Conservation (phyloP, 768 basidiomycete species). For the Melanogaster broomeanus region DNA sequence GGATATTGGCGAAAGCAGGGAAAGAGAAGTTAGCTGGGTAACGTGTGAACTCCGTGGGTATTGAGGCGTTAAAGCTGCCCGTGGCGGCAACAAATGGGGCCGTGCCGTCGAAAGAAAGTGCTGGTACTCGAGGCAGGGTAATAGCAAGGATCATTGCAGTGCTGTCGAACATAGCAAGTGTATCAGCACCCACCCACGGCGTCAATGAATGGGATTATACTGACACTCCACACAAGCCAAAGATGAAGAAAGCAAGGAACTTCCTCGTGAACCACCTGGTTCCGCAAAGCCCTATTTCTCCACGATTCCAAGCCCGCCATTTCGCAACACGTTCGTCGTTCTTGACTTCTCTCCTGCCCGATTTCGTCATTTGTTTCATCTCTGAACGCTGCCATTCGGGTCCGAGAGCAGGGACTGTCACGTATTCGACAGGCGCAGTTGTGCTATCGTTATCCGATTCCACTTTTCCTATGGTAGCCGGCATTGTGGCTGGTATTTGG, state of each 20-base stretch:
- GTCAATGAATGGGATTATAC: conserved; percentile 25
- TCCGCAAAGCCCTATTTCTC: conserved; percentile 79
- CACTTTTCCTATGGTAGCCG: conserved; percentile 28
- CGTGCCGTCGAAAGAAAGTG: conserved; percentile 58
- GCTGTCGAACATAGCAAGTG: conserved; percentile 34
- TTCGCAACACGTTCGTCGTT: conserved; percentile 51
- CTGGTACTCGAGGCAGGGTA: conserved; percentile 81
- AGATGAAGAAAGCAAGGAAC: conserved; percentile 67
- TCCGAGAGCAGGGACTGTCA: conserved; percentile 90
- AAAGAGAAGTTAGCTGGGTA: conserved; percentile 90
- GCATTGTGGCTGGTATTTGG: conserved; percentile 36
- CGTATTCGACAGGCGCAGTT: conserved; percentile 71
- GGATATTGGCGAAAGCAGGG: conserved; percentile 70
- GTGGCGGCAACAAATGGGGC: conserved; percentile 63
- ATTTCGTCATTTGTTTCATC: conserved; percentile 73
- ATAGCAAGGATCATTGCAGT: conserved; percentile 73
- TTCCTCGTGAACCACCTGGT: conserved; percentile 69
- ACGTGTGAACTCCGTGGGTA: conserved; percentile 68
- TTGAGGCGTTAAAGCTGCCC: conserved; percentile 53
- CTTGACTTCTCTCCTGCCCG: conserved; percentile 65
- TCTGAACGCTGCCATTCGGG: conserved; percentile 87
- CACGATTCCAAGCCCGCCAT: conserved; percentile 79
- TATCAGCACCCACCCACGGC: conserved; percentile 3
- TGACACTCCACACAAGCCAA: conserved; percentile 58
- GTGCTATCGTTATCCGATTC: conserved; percentile 40